Conservation (phyloP, 208 protist species). For the Borovskyia barvae region DNA sequence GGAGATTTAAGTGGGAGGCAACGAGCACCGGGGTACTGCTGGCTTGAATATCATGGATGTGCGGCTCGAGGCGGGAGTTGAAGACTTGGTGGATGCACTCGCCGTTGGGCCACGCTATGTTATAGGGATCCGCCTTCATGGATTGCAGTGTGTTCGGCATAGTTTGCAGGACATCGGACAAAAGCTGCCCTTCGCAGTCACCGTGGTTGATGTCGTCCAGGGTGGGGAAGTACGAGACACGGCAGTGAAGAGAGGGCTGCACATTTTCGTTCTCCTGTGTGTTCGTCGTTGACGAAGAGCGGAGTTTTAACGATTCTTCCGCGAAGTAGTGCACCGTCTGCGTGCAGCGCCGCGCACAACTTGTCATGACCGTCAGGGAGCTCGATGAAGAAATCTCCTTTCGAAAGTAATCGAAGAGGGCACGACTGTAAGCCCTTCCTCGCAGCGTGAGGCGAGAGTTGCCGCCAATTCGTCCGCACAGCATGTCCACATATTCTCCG, state of each 20-base stretch:
- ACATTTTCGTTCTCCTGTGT: not conserved
- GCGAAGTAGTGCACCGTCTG: conserved; percentile 84
- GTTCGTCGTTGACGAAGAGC: not conserved
- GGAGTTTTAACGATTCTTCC: conserved; percentile 39
- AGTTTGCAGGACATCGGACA: conserved; percentile 64
- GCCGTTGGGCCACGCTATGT: conserved; percentile 87
- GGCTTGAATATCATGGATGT: conserved; percentile 90
- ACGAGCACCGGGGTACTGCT: conserved; percentile 76
- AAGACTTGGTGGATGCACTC: conserved; percentile 90
- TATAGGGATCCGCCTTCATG: conserved; percentile 84
- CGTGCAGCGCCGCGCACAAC: conserved; percentile 76
- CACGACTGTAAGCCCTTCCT: conserved; percentile 69
- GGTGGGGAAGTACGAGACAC: conserved; percentile 82
- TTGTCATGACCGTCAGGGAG: conserved; percentile 74
- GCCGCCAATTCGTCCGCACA: conserved; percentile 71
- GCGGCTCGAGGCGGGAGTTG: conserved; percentile 81
- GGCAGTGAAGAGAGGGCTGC: conserved; percentile 47
- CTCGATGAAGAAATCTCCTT: conserved; percentile 30
- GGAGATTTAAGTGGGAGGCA: conserved; percentile 71
- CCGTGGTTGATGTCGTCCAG: conserved; percentile 88
- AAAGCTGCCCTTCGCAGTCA: conserved; percentile 80
- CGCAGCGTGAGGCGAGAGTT: conserved; percentile 80
- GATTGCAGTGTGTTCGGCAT: conserved; percentile 78
- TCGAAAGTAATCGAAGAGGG: conserved; percentile 71
- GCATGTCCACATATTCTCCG: conserved; percentile 86